Base-by-base conservation (phyloP, 2,329 filamentous ascomycete genomes). In the Microsporum audouinii region DNA sequence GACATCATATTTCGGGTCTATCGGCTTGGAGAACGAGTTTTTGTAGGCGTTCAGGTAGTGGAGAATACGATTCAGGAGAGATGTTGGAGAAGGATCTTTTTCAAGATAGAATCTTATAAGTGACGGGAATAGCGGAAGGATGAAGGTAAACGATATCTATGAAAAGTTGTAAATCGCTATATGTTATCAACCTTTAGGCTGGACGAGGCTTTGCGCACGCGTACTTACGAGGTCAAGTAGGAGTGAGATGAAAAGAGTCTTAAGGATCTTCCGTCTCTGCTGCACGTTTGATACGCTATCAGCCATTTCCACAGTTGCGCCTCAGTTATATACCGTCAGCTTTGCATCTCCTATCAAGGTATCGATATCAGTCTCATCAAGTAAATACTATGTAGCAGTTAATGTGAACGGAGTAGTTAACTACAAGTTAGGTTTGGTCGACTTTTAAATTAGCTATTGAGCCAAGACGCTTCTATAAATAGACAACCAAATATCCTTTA, bases 71-170 rank as follows among this genome's bases (percentile, higher is more conserved):
- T 90, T 86, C 29, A 99, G 85, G 36, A 95, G 76, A 0, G 89
- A 91, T 62, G 77, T 74, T 2, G 81, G 77, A 39, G 77, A 71
- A 65, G 77, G 74, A 60, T 96, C 91, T 75, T 86, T 84, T 71
- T 89, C 86, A 76, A 90, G 89, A 78, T 97, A 99, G 82, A 96
- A 97, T 69, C 95, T 88, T 75, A 97, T 87, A 51, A 99, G 87
- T 62, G 91, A 91, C 5, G 91, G 94, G 72, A 97, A 99, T 39
- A 99, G 84, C 0, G 94, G 94, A 6, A 99, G 86, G 71, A 97
- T 97, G 72, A 99, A 96, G 34, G 94, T 99, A 74, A 99, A 99
- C 61, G 92, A 96, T 70, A 97, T 89, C 92, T 96, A 65, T 39
- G 17, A 62, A 51, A 67, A 60, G 36, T 58, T 60, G 41, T 43